Base-by-base conservation (phyloP, 2,329 filamentous ascomycete genomes). In the Magnaporthales sp. region DNA sequence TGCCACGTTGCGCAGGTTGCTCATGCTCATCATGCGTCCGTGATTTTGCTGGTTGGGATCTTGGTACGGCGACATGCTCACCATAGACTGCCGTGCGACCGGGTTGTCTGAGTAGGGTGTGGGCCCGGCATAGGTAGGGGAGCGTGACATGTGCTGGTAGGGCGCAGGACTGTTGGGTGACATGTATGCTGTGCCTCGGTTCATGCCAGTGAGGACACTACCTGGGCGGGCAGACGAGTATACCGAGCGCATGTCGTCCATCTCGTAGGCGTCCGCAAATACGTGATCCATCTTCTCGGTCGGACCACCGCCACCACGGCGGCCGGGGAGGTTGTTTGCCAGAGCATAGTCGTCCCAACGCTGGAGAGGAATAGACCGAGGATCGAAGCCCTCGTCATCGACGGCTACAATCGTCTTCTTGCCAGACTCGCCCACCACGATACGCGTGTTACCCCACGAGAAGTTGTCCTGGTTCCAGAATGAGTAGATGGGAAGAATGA, bases 381-480 rank as follows among this genome's bases (percentile, higher is more conserved):
- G 94, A 73, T 99, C 92, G 74, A 96, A 99, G 10, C 85, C 87
- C 75, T 95, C 92, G 68, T 91, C 88, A 29, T 94, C 91, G 2
- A 93, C 87, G 0, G 93, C 93, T 66, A 99, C 84, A n/a, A 97
- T 83, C 75, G 96, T 88, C 81, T 96, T 97, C 75, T 86, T 86
- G 69, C 93, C 94, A 77, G 94, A 92, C 77, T 99, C 95, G 68
- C 93, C 94, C 71, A 98, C 91, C 71, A 99, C 95, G 70, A 99
- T 88, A 86, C 95, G 93, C 1, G 95, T 99, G 80, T 95, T 98
- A 84, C 95, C 95, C 95, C 95, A 99, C 1, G 89, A 89, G 84
- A 99, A 99, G 80, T 99, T 94, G 79, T 99, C 95, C 78, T 97
- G 93, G 79, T 97, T 96, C 95, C 95, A 99, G 89, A 99, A 99